These are phyloP conservation scores for Flagelloscypha sp. DNA, from an alignment of 768 basidiomycete genomes.

Conservation along the genomic window DNA sequence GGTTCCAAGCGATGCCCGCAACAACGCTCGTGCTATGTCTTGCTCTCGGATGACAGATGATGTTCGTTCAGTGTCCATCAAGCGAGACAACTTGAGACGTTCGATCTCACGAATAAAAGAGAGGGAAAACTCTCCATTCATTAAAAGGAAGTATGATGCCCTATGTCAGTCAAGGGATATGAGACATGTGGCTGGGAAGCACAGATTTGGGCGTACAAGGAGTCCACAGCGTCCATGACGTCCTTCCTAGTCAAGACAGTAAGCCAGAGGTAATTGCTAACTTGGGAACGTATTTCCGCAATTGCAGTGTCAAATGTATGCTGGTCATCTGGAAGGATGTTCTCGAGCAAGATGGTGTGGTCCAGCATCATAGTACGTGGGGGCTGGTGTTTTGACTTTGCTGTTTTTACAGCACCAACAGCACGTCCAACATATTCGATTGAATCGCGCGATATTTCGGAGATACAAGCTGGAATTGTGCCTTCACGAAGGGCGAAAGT, in stretches of 20 bases:
- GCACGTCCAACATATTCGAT: constrained; percentile 85
- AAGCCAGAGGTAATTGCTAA: constrained; percentile 92
- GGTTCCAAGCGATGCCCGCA: constrained; percentile 84
- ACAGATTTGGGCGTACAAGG: constrained; percentile 47
- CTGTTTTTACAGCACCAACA: constrained; percentile 73
- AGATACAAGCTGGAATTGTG: constrained; percentile 69
- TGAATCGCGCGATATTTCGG: constrained; percentile 64
- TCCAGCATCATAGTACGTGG: constrained; percentile 58
- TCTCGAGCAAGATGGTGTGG: constrained; percentile 57
- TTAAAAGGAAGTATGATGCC: constrained; percentile 79
- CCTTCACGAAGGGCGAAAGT: constrained; percentile 52
- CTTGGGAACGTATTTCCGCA: constrained; percentile 63
- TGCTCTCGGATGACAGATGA: constrained; percentile 82
- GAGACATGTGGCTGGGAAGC: constrained; percentile 2
- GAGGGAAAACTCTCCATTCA: constrained; percentile 82
- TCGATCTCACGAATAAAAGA: constrained; percentile 84
- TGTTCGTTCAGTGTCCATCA: constrained; percentile 57
- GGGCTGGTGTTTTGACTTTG: constrained; percentile 71
- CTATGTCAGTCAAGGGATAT: constrained; percentile 29
- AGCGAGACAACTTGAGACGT: constrained; percentile 68
- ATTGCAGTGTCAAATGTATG: constrained; percentile 72
- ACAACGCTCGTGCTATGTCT: constrained; percentile 78
- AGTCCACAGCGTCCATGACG: constrained; percentile 77
- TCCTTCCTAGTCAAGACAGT: constrained; percentile 80
- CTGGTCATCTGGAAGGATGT: constrained; percentile 65